Base-by-base conservation (phyloP, 2,329 filamentous ascomycete species). In the Metarhizium robertsii region DNA sequence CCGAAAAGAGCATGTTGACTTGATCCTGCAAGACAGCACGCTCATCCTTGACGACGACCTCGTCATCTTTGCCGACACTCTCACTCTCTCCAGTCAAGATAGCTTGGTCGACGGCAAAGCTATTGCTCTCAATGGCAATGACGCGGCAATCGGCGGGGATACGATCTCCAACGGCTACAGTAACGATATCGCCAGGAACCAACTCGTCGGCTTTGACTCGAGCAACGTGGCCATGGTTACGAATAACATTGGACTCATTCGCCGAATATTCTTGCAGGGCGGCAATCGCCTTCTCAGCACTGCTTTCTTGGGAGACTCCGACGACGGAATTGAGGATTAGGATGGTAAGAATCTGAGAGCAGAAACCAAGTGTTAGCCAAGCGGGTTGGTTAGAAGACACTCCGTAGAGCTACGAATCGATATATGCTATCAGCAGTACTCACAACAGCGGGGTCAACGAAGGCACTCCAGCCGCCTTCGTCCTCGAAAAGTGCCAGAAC, bases 231-330 rank as follows among this genome's bases (percentile, higher is more conserved):
- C 92, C 91, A 64, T 75, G 73, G 74, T 92, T 86, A 66, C 94
- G 88, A 57, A 96, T 72, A 53, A 95, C 92, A 69, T 92, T 99
- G 64, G 94, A 92, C 73, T 96, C 90, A 73, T 97, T 99, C 67
- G 94, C 94, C 34, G 92, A 97, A 76, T 99, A 99, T 81, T 99
- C 92, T 74, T 99, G 94, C 56, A 99, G 83, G 48, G 94, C 94
- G 30, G 94, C 92, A 69, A 99, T 99, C 53, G 94, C 94, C 76
- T 97, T 96, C 73, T 99, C 94, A 61, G 94, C 94, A 68, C 92
- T 96, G 74, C 90, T 96, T 78, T 99, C 94, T 78, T 99, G 94
- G 55, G 92, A 96, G 32, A 99, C 94, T 69, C 94, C 94, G 61
- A 99, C 94, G 62, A 99, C 87, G 59, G 94, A 89, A 74, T 99